Percentiles rank a stretch among this genome's conserved stretches.
Evolutionary conservation across 2,329 filamentous ascomycete genomes (phyloP).

Genomic region (Neofusicoccum cordaticola): DNA sequence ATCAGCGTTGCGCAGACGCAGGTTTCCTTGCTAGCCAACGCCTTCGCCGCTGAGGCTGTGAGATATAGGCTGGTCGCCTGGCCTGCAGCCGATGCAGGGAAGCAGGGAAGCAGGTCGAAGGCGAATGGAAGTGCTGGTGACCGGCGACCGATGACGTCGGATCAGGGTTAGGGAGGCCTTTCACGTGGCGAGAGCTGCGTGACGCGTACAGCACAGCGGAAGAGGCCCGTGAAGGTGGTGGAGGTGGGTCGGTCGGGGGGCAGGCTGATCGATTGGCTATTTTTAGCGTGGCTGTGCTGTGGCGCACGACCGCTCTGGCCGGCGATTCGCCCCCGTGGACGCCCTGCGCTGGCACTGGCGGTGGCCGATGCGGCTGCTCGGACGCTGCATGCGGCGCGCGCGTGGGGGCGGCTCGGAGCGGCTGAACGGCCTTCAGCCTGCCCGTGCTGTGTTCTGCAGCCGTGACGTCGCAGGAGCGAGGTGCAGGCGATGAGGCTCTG

Average conservation of each 20-base stretch:
- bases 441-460: neutral
- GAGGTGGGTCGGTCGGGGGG: neutral
- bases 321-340: neutral
- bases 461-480: neutral
- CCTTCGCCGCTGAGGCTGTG: slow-evolving; percentile 12
- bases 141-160: neutral
- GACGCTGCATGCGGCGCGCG: neutral
- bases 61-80: neutral
- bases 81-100: neutral
- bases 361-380: neutral
- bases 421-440: neutral
- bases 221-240: neutral
- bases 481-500: neutral
- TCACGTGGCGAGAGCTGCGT: slow-evolving; percentile 10
- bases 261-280: neutral
- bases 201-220: neutral
- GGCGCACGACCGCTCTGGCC: neutral
- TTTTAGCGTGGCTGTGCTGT: slow-evolving; percentile 14
- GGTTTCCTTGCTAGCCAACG: neutral
- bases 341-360: neutral
- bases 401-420: neutral
- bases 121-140: neutral
- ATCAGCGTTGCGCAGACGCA: neutral
- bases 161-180: neutral
- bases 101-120: neutral